Evolutionary conservation across 164 flowering plant genomes (phyloP), one percentile per base, ranked within the genome.

Genomic region (Brasenia schreberi): DNA sequence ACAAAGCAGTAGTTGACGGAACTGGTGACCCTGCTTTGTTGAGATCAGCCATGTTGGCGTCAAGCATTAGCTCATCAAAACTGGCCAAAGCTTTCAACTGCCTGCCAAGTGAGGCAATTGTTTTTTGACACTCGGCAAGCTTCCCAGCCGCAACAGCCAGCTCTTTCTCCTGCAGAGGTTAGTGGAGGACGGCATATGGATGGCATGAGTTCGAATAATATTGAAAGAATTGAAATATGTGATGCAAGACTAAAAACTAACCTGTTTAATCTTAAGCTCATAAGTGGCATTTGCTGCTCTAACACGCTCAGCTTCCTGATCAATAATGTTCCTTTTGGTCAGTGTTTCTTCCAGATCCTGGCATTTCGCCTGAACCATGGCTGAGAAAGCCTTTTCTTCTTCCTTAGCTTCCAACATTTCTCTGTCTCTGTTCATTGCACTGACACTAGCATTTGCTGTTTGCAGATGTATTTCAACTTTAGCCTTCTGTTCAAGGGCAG

Each of bases 91-190:
- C 86, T 67, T 86, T 77, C 19, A 93, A 78, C 70, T 93, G 96
- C 71, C 68, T 79, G 61, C 94, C 96, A 5, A 90, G 86, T 66
- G 95, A 90, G 33, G 88, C 87, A 19, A 93, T 93, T 19, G 98
- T 93, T 65, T 82, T 84, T 73, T 93, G 98, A 69, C 97, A 90
- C 70, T 93, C 96, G 0, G 89, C 87, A n/a, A 93, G 86, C 61
- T 87, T 90, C 65, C 85, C 87, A 62, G 97, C 90, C 62, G 97
- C 98, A 17, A 77, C 83, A 18, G 76, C 87, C 42, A 88, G 65
- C 66, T 86, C 93, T 72, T 72, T 78, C 45, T 89, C 96, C 98
- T 90, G 84, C 68, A 74, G 56, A 70, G 23, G 42, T 7, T 45
- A 43, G 5, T 43, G 19, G 27, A 10, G 27, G 39, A 39, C 19